Evolutionary conservation across 2,329 filamentous ascomycete species (phyloP).

Genomic region (Aspergillus novofumigatus): DNA sequence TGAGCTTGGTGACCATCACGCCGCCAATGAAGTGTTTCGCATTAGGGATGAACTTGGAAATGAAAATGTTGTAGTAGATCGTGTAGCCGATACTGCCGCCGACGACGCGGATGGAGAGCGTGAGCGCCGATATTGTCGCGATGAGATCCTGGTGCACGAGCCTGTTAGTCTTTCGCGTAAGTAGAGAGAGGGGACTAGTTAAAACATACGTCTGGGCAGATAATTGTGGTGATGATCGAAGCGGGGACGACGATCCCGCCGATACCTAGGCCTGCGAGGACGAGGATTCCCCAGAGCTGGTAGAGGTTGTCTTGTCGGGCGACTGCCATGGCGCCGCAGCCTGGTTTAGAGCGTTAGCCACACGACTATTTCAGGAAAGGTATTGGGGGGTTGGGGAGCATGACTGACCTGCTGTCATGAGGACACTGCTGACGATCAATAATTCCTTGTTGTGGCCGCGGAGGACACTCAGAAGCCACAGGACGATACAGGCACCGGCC

Average conservation of each 20-base stretch:
- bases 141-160: slow-evolving; percentile 52
- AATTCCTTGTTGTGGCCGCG: slow-evolving; percentile 57
- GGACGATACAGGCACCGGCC: slow-evolving; percentile 55
- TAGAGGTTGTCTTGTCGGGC: slow-evolving; percentile 51
- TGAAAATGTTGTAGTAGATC: slow-evolving; percentile 52
- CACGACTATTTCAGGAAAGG: too few species aligned
- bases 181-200: neutral
- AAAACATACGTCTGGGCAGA: slow-evolving; percentile 56
- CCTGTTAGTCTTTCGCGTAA: neutral
- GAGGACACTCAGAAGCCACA: slow-evolving; percentile 55
- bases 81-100: slow-evolving; percentile 63
- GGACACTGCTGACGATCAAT: slow-evolving; percentile 54
- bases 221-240: slow-evolving; percentile 65
- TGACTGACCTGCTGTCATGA: slow-evolving; percentile 60
- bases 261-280: slow-evolving; percentile 60
- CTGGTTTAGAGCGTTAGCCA: slow-evolving; percentile 18
- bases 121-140: slow-evolving; percentile 64
- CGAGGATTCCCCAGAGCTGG: slow-evolving; percentile 54
- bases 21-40: slow-evolving; percentile 49
- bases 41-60: slow-evolving; percentile 44
- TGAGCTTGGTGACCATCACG: slow-evolving; percentile 46
- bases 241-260: slow-evolving; percentile 65
- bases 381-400: too few species aligned
- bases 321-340: slow-evolving; percentile 52
- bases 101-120: slow-evolving; percentile 64